Evolutionary conservation across 345 rosid species (phyloP), one percentile per base, ranked within the genome.

Genomic region (Syzygium jambos): DNA sequence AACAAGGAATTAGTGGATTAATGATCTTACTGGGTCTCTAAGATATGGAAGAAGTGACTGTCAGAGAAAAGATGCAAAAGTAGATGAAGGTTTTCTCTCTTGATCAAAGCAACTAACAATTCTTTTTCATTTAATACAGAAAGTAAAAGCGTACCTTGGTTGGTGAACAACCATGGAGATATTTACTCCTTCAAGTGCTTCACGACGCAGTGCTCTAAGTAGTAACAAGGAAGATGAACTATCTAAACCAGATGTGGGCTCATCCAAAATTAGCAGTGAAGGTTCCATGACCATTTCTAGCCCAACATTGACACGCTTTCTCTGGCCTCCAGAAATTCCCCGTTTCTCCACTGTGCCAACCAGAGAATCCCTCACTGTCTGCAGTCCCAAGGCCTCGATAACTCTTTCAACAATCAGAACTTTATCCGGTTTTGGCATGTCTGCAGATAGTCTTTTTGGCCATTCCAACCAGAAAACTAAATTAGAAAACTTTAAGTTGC

Each of bases 271-370:
- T 91, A 97, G 86, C 14, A 97, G 88, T 54, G 99, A 97, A 92
- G 99, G 99, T 91, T 97, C 99, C 98, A 97, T 95, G 83, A 97
- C 98, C 98, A 97, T 94, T 92, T 97, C 99, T 3, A 95, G 89
- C 82, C 99, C 98, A 65, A 97, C 99, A 86, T 97, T 95, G 38
- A 97, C 99, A 85, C 98, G 96, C 89, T 97, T 97, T 88, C 95
- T 94, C 85, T 97, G 98, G n/a, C 99, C 98, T 88, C 98, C 99
- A 52, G 98, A 97, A 88, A 97, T 95, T 89, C 98, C 99, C 89
- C 96, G 92, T 89, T 92, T 94, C 89, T 95, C 96, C 85, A 97
- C 95, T 52, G 97, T 95, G 89, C 99, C 99, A 78, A 97, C 99
- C 89, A 95, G 86, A 30, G 98, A 95, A 93, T 97, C 96, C 88